These are phyloP conservation scores for Ogataea hybrid DNA, from an alignment of 1,139 yeast species.

Conservation along the genomic window DNA sequence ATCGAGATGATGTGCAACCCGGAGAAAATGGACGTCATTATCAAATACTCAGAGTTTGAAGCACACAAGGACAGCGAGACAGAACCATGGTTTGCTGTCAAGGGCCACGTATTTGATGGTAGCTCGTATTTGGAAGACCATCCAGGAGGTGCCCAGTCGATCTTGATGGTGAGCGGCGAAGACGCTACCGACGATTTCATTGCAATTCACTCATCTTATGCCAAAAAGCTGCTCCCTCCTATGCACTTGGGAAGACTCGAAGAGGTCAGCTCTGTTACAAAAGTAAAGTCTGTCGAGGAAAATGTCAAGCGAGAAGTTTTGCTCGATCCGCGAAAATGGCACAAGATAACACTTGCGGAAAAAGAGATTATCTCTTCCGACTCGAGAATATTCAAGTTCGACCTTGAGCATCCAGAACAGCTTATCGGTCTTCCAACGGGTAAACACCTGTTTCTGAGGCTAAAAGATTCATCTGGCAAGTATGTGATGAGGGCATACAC, in stretches of 20 bases:
- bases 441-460: conserved; percentile 51
- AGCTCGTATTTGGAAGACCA: conserved; percentile 50
- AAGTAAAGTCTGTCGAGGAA: conserved; percentile 7
- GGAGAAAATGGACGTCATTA: conserved; percentile 21
- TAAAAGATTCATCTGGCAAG: conserved; percentile 24
- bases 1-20: conserved; percentile 27
- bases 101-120: conserved; percentile 55
- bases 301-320: conserved; percentile 14
- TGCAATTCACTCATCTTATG: conserved; percentile 35
- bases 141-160: conserved; percentile 60
- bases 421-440: conserved; percentile 53
- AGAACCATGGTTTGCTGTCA: conserved; percentile 60
- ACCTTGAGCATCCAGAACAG: conserved; percentile 30
- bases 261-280: background rate
- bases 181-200: conserved; percentile 55
- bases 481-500: conserved; percentile 44
- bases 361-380: conserved; percentile 27
- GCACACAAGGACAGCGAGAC: conserved; percentile 42
- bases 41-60: conserved; percentile 47
- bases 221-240: conserved; percentile 25
- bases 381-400: conserved; percentile 30
- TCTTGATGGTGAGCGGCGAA: conserved; percentile 55
- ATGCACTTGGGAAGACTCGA: conserved; percentile 26
- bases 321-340: conserved; percentile 30
- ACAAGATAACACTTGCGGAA: conserved; percentile 16